Base-by-base conservation (phyloP, 306 rosid species). In the Lathyrus sativus region DNA sequence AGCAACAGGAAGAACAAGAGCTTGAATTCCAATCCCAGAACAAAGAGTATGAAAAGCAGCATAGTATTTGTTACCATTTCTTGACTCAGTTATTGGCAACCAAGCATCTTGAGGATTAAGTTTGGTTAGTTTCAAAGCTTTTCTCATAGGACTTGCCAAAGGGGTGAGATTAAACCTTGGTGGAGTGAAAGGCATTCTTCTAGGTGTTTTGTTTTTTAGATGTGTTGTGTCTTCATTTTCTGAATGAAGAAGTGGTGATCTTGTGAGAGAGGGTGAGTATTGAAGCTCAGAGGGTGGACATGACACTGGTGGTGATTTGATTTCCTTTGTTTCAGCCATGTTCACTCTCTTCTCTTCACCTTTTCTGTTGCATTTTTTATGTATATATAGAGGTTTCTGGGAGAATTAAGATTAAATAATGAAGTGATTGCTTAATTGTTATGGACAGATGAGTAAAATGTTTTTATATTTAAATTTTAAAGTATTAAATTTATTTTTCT, bases 281-380 rank as follows among this genome's bases (percentile, higher is more conserved):
- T 53, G 87, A 65, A 73, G 54, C 60, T 80, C 85, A 54, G 92
- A 89, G 0, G 96, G 96, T 3, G 96, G 96, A 70, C 92, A 86
- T 1, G 92, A 83, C 19, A 83, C 78, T 0, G 82, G 68, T 11
- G 87, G 84, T 1, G 85, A 62, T 18, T 15, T 61, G 29, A 86
- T 86, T 68, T 89, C 92, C 12, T 45, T 44, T 39, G 73, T 71
- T 68, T 82, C 89, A 15, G 10, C 77, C 85, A 80, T 86, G 9
- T 70, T 46, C 26, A 49, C 60, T 49, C 11, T 54, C 1, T 14
- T n/a, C 1, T 51, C 26, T 72, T 5, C 28, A 41, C n/a, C n/a
- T 62, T 45, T 22, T 17, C 13, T 13, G 31, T 54, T 65, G 56
- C 59, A 10, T 41, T 75, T 73, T 70, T 15, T 11, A n/a, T 57